These are phyloP conservation scores for Schizosaccharomyces pombe DNA, from an alignment of 805 yeast genomes.

Conservation along the genomic window DNA sequence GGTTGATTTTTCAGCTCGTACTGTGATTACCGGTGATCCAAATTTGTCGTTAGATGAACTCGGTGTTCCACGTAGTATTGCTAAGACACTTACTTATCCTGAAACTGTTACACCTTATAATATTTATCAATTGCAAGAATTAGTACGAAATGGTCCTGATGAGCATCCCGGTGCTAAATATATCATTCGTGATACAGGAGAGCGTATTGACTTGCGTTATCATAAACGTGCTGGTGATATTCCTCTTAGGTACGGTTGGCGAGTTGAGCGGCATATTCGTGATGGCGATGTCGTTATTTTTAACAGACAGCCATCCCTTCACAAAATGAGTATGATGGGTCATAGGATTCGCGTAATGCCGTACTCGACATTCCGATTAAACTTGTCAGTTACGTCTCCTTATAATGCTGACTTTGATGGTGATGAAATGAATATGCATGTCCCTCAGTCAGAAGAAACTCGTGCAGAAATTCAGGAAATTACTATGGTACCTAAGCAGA, in stretches of 20 bases:
- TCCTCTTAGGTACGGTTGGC: slow-evolving; percentile 96
- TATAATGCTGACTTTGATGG: slow-evolving; percentile 99
- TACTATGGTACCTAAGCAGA: slow-evolving; percentile 92
- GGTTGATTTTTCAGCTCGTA: slow-evolving; percentile 95
- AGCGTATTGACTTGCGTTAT: slow-evolving; percentile 88
- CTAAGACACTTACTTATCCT: slow-evolving; percentile 85
- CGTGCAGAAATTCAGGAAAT: slow-evolving; percentile 86
- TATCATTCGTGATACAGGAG: slow-evolving; percentile 95
- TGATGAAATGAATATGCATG: slow-evolving; percentile 98
- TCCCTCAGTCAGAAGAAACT: slow-evolving; percentile 94
- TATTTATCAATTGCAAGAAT: slow-evolving; percentile 75
- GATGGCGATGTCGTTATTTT: slow-evolving; percentile 93
- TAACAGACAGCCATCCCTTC: slow-evolving; percentile 97
- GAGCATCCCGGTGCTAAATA: slow-evolving; percentile 99
- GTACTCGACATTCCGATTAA: slow-evolving; percentile 87
- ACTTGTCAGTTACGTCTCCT: slow-evolving; percentile 94
- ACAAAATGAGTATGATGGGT: slow-evolving; percentile 99
- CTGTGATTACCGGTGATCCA: slow-evolving; percentile 98
- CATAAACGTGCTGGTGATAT: slow-evolving; percentile 97
- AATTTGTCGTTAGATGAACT: slow-evolving; percentile 92
- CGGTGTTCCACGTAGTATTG: slow-evolving; percentile 94
- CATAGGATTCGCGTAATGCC: slow-evolving; percentile 98
- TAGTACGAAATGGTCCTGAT: slow-evolving; percentile 92
- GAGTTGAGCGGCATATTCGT: slow-evolving; percentile 92
- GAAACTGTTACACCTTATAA: slow-evolving; percentile 95